Percentiles rank a stretch among this genome's conserved stretches.
Conservation (phyloP, 108 stramenopile species). For the Cyclostephanos tholiformis region DNA sequence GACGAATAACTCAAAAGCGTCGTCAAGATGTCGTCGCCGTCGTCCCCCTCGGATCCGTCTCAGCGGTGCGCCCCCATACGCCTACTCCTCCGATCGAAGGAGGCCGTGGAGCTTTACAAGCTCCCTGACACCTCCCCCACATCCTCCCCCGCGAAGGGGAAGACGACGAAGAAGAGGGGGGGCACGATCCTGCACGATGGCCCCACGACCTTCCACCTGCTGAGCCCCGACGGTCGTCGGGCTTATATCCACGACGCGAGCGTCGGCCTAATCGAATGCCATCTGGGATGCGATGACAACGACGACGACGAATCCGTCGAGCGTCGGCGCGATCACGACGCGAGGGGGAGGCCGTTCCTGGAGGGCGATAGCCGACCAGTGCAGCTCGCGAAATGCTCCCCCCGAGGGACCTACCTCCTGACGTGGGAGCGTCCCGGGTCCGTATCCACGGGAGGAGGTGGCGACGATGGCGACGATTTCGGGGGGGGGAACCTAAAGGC, state of each 20-base stretch:
- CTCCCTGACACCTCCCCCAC: slow-evolving; percentile 37
- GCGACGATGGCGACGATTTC: slow-evolving; percentile 1
- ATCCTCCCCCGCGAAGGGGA: neutral
- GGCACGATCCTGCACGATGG: slow-evolving; percentile 56
- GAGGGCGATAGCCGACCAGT: slow-evolving; percentile 46
- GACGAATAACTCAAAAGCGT: too few relatives aligned
- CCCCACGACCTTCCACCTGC: slow-evolving; percentile 55
- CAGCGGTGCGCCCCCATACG: slow-evolving; percentile 17
- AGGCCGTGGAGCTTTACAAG: slow-evolving; percentile 66
- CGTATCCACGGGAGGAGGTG: slow-evolving; percentile 8
- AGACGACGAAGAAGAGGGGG: slow-evolving; percentile 11
- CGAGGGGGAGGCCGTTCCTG: slow-evolving; percentile 32
- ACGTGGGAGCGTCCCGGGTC: slow-evolving; percentile 75
- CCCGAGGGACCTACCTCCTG: slow-evolving; percentile 80
- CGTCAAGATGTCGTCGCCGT: neutral
- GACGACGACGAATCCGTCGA: neutral
- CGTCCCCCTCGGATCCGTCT: neutral
- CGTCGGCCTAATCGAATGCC: slow-evolving; percentile 57
- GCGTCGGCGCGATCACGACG: neutral
- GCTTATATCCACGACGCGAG: slow-evolving; percentile 63
- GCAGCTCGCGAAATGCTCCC: slow-evolving; percentile 77
- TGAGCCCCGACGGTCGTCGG: slow-evolving; percentile 53
- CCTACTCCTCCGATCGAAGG: slow-evolving; percentile 74
- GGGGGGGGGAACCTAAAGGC: slow-evolving; percentile 80
- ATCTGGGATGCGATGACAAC: neutral